These are phyloP conservation scores for Barbatosphaeria neglecta DNA, from an alignment of 495 filamentous ascomycete genomes.

Conservation along the genomic window DNA sequence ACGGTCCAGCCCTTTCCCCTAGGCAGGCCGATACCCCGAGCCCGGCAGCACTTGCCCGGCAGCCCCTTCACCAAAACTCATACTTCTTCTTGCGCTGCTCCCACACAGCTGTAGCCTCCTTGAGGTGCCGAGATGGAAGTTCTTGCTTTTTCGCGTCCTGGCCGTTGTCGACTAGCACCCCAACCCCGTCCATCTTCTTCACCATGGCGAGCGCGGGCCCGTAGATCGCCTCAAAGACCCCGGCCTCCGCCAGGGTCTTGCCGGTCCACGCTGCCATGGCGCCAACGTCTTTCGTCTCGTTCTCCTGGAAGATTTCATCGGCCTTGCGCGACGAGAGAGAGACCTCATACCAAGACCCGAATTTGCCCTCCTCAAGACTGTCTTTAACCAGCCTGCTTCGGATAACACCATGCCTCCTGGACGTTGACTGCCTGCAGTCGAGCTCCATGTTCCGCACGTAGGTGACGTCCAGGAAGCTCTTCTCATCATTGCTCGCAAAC, in stretches of 20 bases:
- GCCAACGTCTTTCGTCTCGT: constrained; percentile 23
- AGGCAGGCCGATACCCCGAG: background rate
- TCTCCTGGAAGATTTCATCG: constrained; percentile 21
- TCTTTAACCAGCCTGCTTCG: constrained; percentile 1
- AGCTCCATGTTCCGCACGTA: constrained; percentile 26
- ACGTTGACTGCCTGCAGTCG: background rate
- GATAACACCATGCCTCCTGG: background rate
- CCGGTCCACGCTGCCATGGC: constrained; percentile 26
- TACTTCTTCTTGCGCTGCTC: background rate
- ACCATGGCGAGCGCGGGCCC: constrained; percentile 19
- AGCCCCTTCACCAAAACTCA: background rate
- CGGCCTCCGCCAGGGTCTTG: constrained; percentile 10
- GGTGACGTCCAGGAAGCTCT: constrained; percentile 24
- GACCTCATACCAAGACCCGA: constrained; percentile 30
- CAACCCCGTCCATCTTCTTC: constrained; percentile 23
- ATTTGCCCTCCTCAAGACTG: constrained; percentile 1
- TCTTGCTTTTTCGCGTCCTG: constrained; percentile 3
- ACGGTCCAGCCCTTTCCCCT: no score
- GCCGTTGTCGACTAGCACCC: constrained; percentile 15
- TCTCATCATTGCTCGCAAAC: constrained; percentile 5
- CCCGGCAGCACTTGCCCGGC: background rate
- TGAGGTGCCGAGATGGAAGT: background rate
- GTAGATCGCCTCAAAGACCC: constrained; percentile 13
- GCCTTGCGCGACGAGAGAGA: constrained; percentile 17
- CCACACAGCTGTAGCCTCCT: background rate